Conservation (phyloP, 2,329 filamentous ascomycete genomes). For the Talaromyces marneffei region DNA sequence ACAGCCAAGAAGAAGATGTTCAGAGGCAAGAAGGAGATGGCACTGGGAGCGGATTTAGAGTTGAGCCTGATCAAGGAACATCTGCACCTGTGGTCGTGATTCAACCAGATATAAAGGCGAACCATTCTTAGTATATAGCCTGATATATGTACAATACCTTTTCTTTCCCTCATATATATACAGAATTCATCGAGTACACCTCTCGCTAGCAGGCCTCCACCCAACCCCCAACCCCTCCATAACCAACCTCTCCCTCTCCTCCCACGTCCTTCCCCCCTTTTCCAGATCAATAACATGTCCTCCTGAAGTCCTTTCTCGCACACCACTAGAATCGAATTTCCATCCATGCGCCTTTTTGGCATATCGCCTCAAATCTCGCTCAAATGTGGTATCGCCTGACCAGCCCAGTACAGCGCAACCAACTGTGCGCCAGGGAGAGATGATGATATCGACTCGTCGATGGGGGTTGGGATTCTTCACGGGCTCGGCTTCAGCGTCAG, state of each 20-base stretch:
- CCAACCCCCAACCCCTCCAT: conserved; percentile 70
- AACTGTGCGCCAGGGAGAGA: conserved; percentile 80
- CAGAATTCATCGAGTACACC: conserved; percentile 56
- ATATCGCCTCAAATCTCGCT: conserved; percentile 76
- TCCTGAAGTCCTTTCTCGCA: conserved; percentile 62
- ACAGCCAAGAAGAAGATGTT: not conserved
- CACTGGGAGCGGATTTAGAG: not conserved
- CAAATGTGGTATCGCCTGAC: conserved; percentile 83
- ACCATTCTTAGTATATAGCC: not conserved
- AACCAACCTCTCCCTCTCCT: conserved; percentile 71
- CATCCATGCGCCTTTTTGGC: conserved; percentile 65
- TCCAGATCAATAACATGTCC: conserved; percentile 65
- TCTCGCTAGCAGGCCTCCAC: conserved; percentile 60
- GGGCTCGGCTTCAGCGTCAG: conserved; percentile 13
- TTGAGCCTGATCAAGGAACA: not conserved
- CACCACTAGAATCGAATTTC: conserved; percentile 89
- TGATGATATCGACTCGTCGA: conserved; percentile 84
- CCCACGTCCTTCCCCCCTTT: conserved; percentile 48
- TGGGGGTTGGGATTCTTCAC: conserved; percentile 65
- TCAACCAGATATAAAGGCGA: not conserved
- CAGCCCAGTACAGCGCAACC: conserved; percentile 86
- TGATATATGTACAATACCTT: not conserved
- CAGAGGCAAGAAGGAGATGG: not conserved
- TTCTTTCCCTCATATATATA: not conserved
- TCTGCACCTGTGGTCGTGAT: not conserved